Base-by-base conservation (phyloP, 805 yeast genomes). In the Sungouiozyma intestinalis region DNA sequence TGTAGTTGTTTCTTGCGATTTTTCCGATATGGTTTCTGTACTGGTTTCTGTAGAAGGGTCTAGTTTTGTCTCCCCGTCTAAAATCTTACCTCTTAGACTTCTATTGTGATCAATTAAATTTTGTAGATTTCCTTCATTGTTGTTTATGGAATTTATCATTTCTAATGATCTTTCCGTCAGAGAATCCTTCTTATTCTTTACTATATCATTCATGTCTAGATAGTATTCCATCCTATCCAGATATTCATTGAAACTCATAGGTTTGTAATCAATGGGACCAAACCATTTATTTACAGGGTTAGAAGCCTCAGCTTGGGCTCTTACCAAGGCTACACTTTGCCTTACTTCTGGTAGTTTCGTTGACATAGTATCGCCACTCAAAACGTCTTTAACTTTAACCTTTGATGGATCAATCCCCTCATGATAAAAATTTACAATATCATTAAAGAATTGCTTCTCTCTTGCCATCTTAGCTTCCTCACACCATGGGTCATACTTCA, bases 401-500 rank as follows among this genome's bases (percentile, higher is more conserved):
- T 57, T 59, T 1, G 59, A 53, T 6, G 65, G 58, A 42, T 62
- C 65, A n/a, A 61, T 50, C 3, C 60, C 64, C 39, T 60, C 63
- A 43, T 61, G 60, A 45, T 60, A 62, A 36, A 48, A 62, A 34
- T 52, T 48, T 13, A 57, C 47, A 8, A 61, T 58, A 43, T 62
- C 64, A 43, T 61, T 61, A 43, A 57, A 62, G 35, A 62, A 58
- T 39, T 59, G 55, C 44, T 68, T 56, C 16, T 61, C 62, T 33
- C 85, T 71, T 29, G 76, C 80, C 15, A 55, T 52, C 37, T 59
- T 67, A 2, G 86, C 84, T 52, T 81, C 86, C 27, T 77, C 85
- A 19, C 61, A 68, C 88, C 88, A 81, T 8, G 88, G 88, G 53
- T 81, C 88, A 45, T 65, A 67, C 35, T 67, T 67, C 13, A 68